These are phyloP conservation scores for Harringtonia lauricola DNA, from an alignment of 2,329 filamentous ascomycete genomes.

Conservation along the genomic window DNA sequence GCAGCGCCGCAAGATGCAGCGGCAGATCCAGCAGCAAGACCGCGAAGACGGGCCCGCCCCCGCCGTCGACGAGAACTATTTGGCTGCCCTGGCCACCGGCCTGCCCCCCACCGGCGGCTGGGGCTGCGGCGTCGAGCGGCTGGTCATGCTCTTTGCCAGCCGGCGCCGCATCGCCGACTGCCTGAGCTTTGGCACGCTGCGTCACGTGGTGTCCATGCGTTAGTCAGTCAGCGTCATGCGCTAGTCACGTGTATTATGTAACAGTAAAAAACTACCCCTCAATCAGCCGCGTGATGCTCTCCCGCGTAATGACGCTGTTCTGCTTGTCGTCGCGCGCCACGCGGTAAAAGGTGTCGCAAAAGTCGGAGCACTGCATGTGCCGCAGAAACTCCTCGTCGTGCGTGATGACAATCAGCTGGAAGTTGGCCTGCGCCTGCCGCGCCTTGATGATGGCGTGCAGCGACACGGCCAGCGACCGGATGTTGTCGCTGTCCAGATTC, in stretches of 20 bases:
- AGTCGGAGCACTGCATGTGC: constrained; percentile 89
- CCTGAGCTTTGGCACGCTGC: constrained; percentile 76
- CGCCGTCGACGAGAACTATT: constrained; percentile 65
- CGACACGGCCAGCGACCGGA: constrained; percentile 74
- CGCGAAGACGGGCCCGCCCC: constrained; percentile 36
- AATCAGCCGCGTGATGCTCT: constrained; percentile 43
- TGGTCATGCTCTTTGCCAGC: constrained; percentile 85
- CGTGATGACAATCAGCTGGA: constrained; percentile 96
- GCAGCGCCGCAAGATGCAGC: constrained; percentile 72
- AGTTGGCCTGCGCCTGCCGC: constrained; percentile 79
- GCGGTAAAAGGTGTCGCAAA: constrained; percentile 83
- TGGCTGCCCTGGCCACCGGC: constrained; percentile 76
- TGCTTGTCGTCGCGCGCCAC: constrained; percentile 75
- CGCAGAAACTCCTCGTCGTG: constrained; percentile 95
- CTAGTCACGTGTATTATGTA: background rate
- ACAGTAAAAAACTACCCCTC: constrained; percentile 12
- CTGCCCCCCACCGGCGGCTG: constrained; percentile 94
- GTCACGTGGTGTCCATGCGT: constrained; percentile 41
- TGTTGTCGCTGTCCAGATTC: constrained; percentile 92
- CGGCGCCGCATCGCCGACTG: constrained; percentile 73
- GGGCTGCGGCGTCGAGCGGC: constrained; percentile 84
- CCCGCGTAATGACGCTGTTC: constrained; percentile 74
- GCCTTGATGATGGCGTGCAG: constrained; percentile 79
- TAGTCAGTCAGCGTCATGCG: background rate
- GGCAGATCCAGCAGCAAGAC: constrained; percentile 34